Base-by-base conservation (phyloP, 495 filamentous ascomycete genomes). In the Lichenothelia convexa region DNA sequence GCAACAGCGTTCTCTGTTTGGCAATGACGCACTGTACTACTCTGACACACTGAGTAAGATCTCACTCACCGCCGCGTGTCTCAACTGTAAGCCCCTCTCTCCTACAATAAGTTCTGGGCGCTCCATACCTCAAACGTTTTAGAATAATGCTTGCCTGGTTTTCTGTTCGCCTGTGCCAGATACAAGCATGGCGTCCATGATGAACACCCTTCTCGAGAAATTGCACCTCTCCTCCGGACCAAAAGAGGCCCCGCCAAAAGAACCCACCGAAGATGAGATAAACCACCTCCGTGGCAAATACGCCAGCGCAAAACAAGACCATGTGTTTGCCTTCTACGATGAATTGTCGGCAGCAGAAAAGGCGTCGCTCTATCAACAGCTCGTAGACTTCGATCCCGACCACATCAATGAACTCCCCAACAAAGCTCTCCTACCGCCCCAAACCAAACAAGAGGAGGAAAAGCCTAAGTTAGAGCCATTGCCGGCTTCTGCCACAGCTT, bases 271-370 rank as follows among this genome's bases (percentile, higher is more conserved):
- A 21, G 69, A 78, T 44, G 71, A 92, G 50, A 58, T 91, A 44
- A 63, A 83, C 33, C 59, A 73, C 45, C 71, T 99, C 17, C 70
- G 69, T 56, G 59, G 75, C 38, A 80, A 80, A 49, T 99, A 92
- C 59, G 65, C 67, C 30, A 62, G 72, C 30, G 82, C 81, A 34
- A 69, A 66, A 15, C 89, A 99, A 61, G 80, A 73, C 24, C 89
- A 99, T 30, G 82, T 99, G 27, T 83, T 95, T 52, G 65, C 78
- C 15, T 95, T 93, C 59, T 87, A 73, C 61, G 81, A 95, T 44
- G 65, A 75, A 38, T 72, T 99, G 34, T 62, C 60, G 34, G 57
- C 60, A 15, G 50, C 62, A 29, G 85, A 93, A 43, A 83, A 93
- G 59, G 71, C 73, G 21, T 57, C 65, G 5, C 70, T 99, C 39